These are phyloP conservation scores for Intubia oerlemansii DNA, from an alignment of 2,329 filamentous ascomycete genomes.

Conservation along the genomic window DNA sequence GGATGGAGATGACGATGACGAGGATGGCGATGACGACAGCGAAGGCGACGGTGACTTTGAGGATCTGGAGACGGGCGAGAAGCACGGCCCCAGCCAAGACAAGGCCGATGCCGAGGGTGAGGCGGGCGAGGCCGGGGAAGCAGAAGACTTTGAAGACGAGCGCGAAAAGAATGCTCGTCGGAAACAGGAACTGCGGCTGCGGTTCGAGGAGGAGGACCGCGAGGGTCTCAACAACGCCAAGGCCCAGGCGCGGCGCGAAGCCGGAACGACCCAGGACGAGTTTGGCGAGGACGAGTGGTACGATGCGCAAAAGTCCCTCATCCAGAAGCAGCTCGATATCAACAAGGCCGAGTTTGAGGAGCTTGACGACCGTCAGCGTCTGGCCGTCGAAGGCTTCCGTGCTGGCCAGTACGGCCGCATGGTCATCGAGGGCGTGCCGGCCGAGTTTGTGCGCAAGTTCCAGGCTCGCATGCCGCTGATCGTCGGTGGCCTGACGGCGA, in stretches of 20 bases:
- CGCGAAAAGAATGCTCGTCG: constrained; percentile 74
- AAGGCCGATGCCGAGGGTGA: constrained; percentile 14
- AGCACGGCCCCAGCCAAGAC: constrained; percentile 19
- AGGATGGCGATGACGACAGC: constrained; percentile 18
- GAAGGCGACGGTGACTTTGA: constrained; percentile 70
- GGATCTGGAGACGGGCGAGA: constrained; percentile 63
- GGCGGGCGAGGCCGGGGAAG: constrained; percentile 39
- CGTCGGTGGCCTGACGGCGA: constrained; percentile 76
- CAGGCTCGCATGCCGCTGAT: constrained; percentile 65
- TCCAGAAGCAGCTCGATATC: constrained; percentile 92
- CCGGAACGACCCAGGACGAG: constrained; percentile 38
- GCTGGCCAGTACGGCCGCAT: constrained; percentile 88
- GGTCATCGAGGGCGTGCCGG: constrained; percentile 71
- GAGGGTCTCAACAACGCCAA: constrained; percentile 90
- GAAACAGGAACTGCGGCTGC: constrained; percentile 84
- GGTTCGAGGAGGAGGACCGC: constrained; percentile 95
- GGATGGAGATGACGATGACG: constrained; percentile 23
- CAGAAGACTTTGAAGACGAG: constrained; percentile 73
- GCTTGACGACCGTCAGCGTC: constrained; percentile 65
- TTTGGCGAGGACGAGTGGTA: constrained; percentile 99
- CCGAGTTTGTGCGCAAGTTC: constrained; percentile 74
- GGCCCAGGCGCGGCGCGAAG: constrained; percentile 49
- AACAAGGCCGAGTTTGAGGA: constrained; percentile 84
- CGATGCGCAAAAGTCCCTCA: constrained; percentile 79
- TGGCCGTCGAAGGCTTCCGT: constrained; percentile 71